Percentiles rank a stretch among this genome's conserved stretches.
These are phyloP conservation scores for Pochonia chlamydosporia DNA, from an alignment of 2,329 filamentous ascomycete genomes.

Conservation along the genomic window DNA sequence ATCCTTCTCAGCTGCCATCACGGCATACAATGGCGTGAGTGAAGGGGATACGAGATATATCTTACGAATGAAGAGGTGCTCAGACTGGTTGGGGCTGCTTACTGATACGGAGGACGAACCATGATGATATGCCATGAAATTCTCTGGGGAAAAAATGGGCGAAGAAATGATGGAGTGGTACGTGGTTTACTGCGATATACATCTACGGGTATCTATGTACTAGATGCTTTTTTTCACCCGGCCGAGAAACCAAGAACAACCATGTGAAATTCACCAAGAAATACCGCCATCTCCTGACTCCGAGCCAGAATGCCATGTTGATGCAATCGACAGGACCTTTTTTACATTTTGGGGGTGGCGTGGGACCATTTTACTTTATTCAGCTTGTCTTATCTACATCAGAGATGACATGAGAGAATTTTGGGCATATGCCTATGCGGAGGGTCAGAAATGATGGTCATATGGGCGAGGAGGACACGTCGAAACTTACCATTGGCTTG, in stretches of 20 bases:
- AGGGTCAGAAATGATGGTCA: constrained; percentile 16
- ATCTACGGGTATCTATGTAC: constrained; percentile 13
- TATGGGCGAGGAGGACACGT: not conserved
- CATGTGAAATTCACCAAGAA: constrained; percentile 1
- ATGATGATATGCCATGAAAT: constrained; percentile 28
- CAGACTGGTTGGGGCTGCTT: constrained; percentile 59
- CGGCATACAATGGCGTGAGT: constrained; percentile 53
- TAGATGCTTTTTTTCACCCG: constrained; percentile 2
- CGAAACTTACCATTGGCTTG: constrained; percentile 69
- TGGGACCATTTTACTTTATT: not conserved
- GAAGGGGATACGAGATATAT: constrained; percentile 39
- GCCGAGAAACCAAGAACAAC: constrained; percentile 3
- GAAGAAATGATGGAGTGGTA: not conserved
- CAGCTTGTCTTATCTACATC: constrained; percentile 44
- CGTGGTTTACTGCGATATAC: not conserved
- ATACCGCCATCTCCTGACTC: constrained; percentile 10
- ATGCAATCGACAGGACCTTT: not conserved
- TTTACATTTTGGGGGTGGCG: not conserved
- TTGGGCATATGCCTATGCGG: constrained; percentile 70
- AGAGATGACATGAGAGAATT: constrained; percentile 74
- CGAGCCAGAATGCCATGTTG: constrained; percentile 8
- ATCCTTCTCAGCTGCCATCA: constrained; percentile 57
- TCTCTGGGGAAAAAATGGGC: constrained; percentile 13
- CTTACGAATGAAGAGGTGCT: constrained; percentile 50
- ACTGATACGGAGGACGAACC: constrained; percentile 37